Evolutionary conservation across 192 early-diverging fungal genomes (phyloP), one percentile per base, ranked within the genome.

Genomic region (Geranomyces variabilis): DNA sequence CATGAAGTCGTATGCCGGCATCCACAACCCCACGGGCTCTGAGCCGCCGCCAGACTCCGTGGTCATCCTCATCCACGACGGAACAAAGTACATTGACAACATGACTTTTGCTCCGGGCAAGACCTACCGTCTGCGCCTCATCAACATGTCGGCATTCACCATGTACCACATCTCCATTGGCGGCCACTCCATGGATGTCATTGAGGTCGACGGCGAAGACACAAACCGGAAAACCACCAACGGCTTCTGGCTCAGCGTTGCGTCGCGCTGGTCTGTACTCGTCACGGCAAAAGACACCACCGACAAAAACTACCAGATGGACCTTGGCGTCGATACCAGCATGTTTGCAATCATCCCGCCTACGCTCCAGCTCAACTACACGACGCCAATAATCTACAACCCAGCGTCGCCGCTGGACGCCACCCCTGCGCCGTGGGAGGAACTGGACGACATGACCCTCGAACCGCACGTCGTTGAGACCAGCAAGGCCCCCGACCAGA

Each of bases 101-200:
- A 60, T 91, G 64, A 69, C 66, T 44, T 91, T 96, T 75, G 71
- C 70, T 36, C 83, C 92, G 0, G 91, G 90, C 62, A 94, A 92
- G 80, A 93, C 87, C 10, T 94, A 94, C 78, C 87, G 92, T 65
- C 68, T 96, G 67, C 90, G 94, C 3, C 66, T 96, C 58, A 89
- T 96, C 80, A 92, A 90, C 77, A 92, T 90, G 86, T 88, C 87
- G 29, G 33, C 66, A 17, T 55, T 67, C 49, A 34, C 48, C 66
- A 33, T 33, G 22, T 96, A 90, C 84, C 81, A 86, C 64, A 84
- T 96, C 67, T 85, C 82, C 36, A 91, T 96, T 55, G 92, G 93
- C 65, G 89, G 88, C 24, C 94, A 94, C 71, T 73, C 80, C 7
- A 82, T 96, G 76, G 77, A 78, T 43, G 83, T 96, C 21, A 91